Base-by-base conservation (phyloP, 2,329 filamentous ascomycete genomes). In the Aspergillus chevalieri region DNA sequence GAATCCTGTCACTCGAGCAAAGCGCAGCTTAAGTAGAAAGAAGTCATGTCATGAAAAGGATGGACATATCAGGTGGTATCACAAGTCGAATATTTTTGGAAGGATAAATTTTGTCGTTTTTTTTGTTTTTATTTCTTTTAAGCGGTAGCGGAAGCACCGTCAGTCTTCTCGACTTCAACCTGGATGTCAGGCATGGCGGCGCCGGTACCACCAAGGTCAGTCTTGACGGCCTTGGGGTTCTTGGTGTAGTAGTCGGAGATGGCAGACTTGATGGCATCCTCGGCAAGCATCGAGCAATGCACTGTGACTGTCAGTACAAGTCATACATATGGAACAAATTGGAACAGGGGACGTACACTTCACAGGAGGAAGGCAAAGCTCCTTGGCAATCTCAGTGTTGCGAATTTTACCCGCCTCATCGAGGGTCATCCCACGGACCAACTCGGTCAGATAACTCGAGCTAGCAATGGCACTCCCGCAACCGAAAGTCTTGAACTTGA, bases 341-440 rank as follows among this genome's bases (percentile, higher is more conserved):
- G 17, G 42, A 36, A 17, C 28, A 10, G 36, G 10, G 22, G 33
- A 82, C 85, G 72, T 75, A 90, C 87, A 73, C 76, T 94, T 95
- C 46, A 95, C 89, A 53, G 89, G 89, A 33, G 89, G 89, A 85
- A 52, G 87, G 87, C 89, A 93, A 50, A 96, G 78, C 75, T 98
- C 94, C 78, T 95, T 94, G 34, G 93, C 93, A 67, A 98, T 98
- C 74, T 98, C 91, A 3, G 92, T 95, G 74, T 98, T 98, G 76
- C 89, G 86, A 62, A 98, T 88, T 74, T 87, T 86, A 48, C 85
- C 84, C 30, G 94, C 93, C 69, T 98, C 89, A 62, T 98, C 93
- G 58, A 98, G 74, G 12, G 86, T 95, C 92, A 97, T 98, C 53
- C 93, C 93, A 56, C 89, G 83, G 55, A 98, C 91, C 52, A 98